Base-by-base conservation (phyloP, 345 rosid species). In the Geranium rotundifolium region DNA sequence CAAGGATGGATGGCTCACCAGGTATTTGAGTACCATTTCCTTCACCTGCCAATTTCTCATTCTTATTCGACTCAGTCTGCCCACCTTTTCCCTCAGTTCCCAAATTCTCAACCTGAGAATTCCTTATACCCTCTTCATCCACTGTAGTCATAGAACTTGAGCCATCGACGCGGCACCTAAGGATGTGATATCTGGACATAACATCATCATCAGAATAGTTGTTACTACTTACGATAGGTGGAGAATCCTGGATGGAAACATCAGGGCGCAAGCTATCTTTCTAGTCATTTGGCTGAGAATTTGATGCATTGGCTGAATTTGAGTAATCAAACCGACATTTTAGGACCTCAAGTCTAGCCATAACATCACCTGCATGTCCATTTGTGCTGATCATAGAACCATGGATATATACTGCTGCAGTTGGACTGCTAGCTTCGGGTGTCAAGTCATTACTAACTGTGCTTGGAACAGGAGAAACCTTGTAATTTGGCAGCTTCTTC, bases 181-280 rank as follows among this genome's bases (percentile, higher is more conserved):
- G 82, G 60, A 79, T 73, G 60, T 64, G 58, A 71, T 75, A 79
- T 80, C 91, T 83, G 37, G 80, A 71, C 73, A 80, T 63, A 39
- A 83, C n/a, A n/a, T n/a, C 81, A 80, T 84, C 85, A 72, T 79
- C 79, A 61, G 63, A 67, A 64, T 68, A 62, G 69, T 57, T 57
- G 67, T n/a, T n/a, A n/a, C n/a, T n/a, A n/a, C n/a, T n/a, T n/a
- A n/a, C n/a, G n/a, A n/a, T n/a, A n/a, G n/a, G n/a, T n/a, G n/a
- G n/a, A n/a, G n/a, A n/a, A n/a, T n/a, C n/a, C n/a, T n/a, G n/a
- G n/a, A n/a, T n/a, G n/a, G n/a, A n/a, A n/a, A 52, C 37, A 61
- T 64, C 69, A 27, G 50, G 18, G 50, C 31, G 18, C 2, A 55
- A 61, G 39, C 39, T 64, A 60, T 54, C 58, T 50, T 3, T 4